A percentile compares a stretch with the other conserved stretches of the same genome.
Evolutionary conservation across 2,329 filamentous ascomycete species (phyloP).

Genomic region (Penicillium sp.): DNA sequence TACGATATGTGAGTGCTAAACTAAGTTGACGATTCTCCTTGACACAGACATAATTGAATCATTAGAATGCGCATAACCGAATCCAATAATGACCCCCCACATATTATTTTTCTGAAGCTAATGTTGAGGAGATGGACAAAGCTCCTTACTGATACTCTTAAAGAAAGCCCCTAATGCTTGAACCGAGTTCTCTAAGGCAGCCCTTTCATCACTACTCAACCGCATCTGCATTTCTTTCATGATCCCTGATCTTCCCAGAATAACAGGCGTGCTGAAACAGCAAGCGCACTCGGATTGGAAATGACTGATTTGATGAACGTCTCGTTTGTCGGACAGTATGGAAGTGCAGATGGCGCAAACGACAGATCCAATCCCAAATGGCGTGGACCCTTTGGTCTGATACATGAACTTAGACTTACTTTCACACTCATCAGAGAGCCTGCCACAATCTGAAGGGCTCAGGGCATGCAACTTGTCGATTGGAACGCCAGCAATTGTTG

Average conservation of each 20-base stretch:
- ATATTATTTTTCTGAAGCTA: no score
- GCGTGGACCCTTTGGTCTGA: constrained; percentile 52
- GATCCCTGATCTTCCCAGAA: constrained; percentile 52
- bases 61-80: no score
- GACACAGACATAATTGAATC: no score
- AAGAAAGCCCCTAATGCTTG: constrained; percentile 2
- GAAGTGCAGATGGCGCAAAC: constrained; percentile 53
- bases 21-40: no score
- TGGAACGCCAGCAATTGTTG: no score
- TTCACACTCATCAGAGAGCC: constrained; percentile 41
- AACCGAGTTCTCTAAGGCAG: not conserved
- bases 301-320: constrained; percentile 53
- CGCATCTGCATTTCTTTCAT: constrained; percentile 34
- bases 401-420: constrained; percentile 53
- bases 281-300: constrained; percentile 51
- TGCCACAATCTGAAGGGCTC: no score
- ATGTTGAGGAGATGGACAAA: no score
- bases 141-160: no score
- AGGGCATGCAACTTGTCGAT: no score
- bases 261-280: constrained; percentile 53
- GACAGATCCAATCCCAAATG: constrained; percentile 54
- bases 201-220: constrained; percentile 20
- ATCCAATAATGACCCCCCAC: no score
- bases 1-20: no score
- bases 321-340: constrained; percentile 51